Percentiles rank a stretch among this genome's conserved stretches.
These are phyloP conservation scores for Carnegiea gigantea DNA, from an alignment of 179 eudicot genomes.

Conservation along the genomic window DNA sequence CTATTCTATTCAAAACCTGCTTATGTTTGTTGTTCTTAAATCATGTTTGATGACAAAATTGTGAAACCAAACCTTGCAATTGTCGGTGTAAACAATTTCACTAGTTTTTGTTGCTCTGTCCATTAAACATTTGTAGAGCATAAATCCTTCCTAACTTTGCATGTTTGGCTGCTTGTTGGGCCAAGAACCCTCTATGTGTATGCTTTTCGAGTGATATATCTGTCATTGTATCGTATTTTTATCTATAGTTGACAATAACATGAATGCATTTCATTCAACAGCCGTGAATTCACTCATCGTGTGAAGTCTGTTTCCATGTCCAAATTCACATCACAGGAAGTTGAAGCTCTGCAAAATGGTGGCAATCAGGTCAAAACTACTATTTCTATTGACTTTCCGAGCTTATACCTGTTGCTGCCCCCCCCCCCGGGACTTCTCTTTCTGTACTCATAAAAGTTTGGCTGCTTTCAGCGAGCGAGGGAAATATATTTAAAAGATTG, in stretches of 20 bases:
- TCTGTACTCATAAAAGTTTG: slow-evolving; percentile 10
- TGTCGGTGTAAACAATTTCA: no score
- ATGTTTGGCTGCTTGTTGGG: not conserved
- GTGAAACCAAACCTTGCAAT: no score
- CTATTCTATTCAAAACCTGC: no score
- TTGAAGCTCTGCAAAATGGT: slow-evolving; percentile 88
- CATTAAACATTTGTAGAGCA: not conserved
- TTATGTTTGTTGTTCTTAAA: no score
- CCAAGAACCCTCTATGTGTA: not conserved
- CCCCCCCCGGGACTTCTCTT: not conserved
- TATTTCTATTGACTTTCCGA: slow-evolving; percentile 7
- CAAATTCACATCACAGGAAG: slow-evolving; percentile 89
- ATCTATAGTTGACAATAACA: not conserved
- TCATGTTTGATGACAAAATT: no score
- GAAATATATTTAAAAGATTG: slow-evolving; percentile 74
- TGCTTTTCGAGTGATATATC: not conserved
- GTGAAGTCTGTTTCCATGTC: slow-evolving; percentile 99
- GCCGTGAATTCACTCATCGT: slow-evolving; percentile 98
- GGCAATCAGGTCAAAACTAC: slow-evolving; percentile 77
- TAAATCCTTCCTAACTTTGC: not conserved
- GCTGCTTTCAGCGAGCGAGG: slow-evolving; percentile 71
- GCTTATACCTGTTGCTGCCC: not conserved
- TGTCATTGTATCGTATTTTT: not conserved
- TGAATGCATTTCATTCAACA: slow-evolving; percentile 27
- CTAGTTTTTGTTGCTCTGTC: not conserved